Conservation (phyloP, 192 early-diverging fungal genomes). For the Lunasporangiospora selenospora region DNA sequence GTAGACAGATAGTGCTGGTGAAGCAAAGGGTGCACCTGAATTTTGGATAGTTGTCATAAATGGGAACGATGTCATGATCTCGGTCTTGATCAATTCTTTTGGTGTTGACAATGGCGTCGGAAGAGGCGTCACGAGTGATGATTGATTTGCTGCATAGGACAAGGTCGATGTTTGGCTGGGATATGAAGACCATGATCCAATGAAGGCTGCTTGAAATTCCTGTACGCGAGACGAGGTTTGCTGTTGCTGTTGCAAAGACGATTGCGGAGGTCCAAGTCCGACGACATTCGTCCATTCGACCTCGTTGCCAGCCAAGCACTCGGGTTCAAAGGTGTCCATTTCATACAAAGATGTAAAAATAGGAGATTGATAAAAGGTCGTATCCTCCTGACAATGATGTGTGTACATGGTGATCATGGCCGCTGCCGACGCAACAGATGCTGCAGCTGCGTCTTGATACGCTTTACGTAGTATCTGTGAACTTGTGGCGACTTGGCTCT, state of each 20-base stretch:
- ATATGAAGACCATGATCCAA: constrained; percentile 7
- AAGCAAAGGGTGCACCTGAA: no score
- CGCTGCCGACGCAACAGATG: background rate
- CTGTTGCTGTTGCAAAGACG: background rate
- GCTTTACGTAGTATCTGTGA: background rate
- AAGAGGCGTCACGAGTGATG: no score
- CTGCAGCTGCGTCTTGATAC: background rate
- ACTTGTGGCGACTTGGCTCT: no score
- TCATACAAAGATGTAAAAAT: background rate
- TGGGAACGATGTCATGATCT: no score
- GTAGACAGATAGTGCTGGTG: no score
- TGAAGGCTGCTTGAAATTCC: background rate
- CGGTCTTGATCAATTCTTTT: no score
- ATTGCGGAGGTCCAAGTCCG: background rate
- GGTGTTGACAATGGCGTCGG: no score
- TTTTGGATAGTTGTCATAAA: no score
- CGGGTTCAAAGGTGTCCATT: constrained; percentile 38
- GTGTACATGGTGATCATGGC: no score
- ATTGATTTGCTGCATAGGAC: no score
- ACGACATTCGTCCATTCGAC: constrained; percentile 2
- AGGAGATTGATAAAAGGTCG: background rate
- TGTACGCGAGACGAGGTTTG: background rate
- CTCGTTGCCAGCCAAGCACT: constrained; percentile 20
- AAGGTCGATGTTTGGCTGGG: no score
- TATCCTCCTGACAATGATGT: no score